These are phyloP conservation scores for Aureobasidium musti DNA, from an alignment of 2,329 filamentous ascomycete species.

Conservation along the genomic window DNA sequence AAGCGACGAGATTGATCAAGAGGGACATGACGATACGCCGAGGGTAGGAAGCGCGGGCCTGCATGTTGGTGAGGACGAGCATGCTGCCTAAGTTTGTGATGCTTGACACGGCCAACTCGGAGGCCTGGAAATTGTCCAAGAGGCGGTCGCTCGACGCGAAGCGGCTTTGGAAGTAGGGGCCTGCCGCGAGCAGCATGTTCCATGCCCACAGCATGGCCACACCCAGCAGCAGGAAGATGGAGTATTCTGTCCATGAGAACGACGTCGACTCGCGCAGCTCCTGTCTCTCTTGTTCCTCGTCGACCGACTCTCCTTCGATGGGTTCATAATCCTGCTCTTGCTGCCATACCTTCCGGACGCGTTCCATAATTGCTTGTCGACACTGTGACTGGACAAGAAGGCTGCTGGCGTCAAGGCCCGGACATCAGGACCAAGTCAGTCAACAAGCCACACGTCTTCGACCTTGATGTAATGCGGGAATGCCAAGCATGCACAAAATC, in stretches of 20 bases:
- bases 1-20: conserved; percentile 73
- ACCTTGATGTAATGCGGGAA: conserved; percentile 9
- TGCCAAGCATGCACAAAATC: conserved; percentile 10
- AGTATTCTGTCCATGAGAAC: conserved; percentile 87
- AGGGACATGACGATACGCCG: conserved; percentile 79
- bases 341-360: conserved; percentile 37
- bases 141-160: conserved; percentile 73
- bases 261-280: conserved; percentile 1
- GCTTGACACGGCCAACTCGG: conserved; percentile 83
- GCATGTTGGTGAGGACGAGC: conserved; percentile 74
- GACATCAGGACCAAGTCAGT: background rate
- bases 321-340: conserved; percentile 40
- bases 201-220: conserved; percentile 97
- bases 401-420: background rate
- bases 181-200: conserved; percentile 98
- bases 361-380: conserved; percentile 33
- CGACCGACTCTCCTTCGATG: conserved; percentile 34
- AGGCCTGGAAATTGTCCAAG: conserved; percentile 80
- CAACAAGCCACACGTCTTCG: background rate
- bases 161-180: conserved; percentile 85
- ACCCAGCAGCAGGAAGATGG: conserved; percentile 80
- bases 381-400: background rate
- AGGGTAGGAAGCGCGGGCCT: conserved; percentile 82
- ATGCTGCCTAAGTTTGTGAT: conserved; percentile 77
- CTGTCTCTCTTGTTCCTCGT: conserved; percentile 31